Conservation (phyloP, 805 yeast genomes). For the Kluyveromyces wickerhamii region DNA sequence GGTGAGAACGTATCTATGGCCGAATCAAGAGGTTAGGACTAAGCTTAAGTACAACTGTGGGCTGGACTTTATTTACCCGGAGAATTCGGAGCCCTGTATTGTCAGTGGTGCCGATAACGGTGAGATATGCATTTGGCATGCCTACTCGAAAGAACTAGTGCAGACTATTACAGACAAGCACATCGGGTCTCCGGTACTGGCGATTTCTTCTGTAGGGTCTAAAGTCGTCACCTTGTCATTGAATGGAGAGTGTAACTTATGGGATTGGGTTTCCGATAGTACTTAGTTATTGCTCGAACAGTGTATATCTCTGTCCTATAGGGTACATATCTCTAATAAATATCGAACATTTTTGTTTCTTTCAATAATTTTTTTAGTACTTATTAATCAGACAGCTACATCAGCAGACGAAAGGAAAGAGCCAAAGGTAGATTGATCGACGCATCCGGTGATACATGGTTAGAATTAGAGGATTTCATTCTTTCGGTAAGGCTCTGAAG, state of each 20-base stretch:
- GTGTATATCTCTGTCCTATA: no score
- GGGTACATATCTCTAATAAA: no score
- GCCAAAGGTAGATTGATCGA: no score
- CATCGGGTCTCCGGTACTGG: constrained; percentile 19
- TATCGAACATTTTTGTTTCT: no score
- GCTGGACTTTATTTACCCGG: constrained; percentile 22
- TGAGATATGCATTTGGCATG: constrained; percentile 21
- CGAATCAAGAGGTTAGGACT: constrained; percentile 9
- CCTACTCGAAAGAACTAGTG: constrained; percentile 16
- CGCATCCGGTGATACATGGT: no score
- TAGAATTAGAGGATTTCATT: constrained; percentile 5
- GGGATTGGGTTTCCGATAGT: constrained; percentile 21
- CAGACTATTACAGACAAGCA: constrained; percentile 11
- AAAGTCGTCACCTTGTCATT: constrained; percentile 21
- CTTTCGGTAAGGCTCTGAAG: constrained; percentile 7
- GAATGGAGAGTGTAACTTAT: constrained; percentile 23
- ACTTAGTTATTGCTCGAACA: no score
- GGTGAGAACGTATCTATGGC: constrained; percentile 52
- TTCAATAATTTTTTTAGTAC: no score
- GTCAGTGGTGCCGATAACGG: constrained; percentile 27
- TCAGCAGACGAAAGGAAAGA: no score
- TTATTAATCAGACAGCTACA: no score
- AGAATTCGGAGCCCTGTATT: constrained; percentile 14
- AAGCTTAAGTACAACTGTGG: constrained; percentile 22
- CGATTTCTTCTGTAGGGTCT: constrained; percentile 15